A percentile compares a stretch with the other conserved stretches of the same genome.
Evolutionary conservation across 495 filamentous ascomycete species (phyloP).

Genomic region (Podospora fimiseda): DNA sequence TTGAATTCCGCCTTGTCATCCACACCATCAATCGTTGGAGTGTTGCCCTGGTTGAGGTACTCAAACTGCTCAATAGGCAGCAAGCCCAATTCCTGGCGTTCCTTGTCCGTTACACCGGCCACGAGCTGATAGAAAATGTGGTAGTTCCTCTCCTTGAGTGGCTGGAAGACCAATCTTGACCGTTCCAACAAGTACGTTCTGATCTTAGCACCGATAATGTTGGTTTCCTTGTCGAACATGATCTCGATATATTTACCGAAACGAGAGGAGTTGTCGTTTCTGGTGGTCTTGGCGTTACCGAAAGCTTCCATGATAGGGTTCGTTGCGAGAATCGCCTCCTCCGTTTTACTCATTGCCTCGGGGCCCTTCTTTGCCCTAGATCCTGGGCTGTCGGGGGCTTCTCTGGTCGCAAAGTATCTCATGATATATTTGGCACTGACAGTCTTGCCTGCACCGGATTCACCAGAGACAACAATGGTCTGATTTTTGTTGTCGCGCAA

Average conservation of each 20-base stretch:
- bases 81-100: slow-evolving; percentile 70
- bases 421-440: slow-evolving; percentile 99
- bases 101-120: slow-evolving; percentile 81
- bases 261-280: slow-evolving; percentile 97
- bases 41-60: slow-evolving; percentile 93
- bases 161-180: slow-evolving; percentile 96
- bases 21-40: slow-evolving; percentile 87
- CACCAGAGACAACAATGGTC: slow-evolving; percentile 96
- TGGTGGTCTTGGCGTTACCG: slow-evolving; percentile 96
- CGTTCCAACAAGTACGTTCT: slow-evolving; percentile 92
- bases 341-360: slow-evolving; percentile 94
- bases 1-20: slow-evolving; percentile 91
- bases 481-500: slow-evolving; percentile 91
- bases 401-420: slow-evolving; percentile 97
- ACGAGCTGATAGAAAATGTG: slow-evolving; percentile 99
- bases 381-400: slow-evolving; percentile 83
- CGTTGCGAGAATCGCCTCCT: slow-evolving; percentile 95
- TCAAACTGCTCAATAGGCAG: slow-evolving; percentile 83
- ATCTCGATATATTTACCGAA: slow-evolving; percentile 99
- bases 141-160: slow-evolving; percentile 95
- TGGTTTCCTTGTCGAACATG: slow-evolving; percentile 91
- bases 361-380: slow-evolving; percentile 69
- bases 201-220: slow-evolving; percentile 97
- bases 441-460: slow-evolving; percentile 97
- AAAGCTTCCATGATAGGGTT: slow-evolving; percentile 99